Conservation (phyloP, 1,284 basidiomycete genomes). For the Puccinia coronata region DNA sequence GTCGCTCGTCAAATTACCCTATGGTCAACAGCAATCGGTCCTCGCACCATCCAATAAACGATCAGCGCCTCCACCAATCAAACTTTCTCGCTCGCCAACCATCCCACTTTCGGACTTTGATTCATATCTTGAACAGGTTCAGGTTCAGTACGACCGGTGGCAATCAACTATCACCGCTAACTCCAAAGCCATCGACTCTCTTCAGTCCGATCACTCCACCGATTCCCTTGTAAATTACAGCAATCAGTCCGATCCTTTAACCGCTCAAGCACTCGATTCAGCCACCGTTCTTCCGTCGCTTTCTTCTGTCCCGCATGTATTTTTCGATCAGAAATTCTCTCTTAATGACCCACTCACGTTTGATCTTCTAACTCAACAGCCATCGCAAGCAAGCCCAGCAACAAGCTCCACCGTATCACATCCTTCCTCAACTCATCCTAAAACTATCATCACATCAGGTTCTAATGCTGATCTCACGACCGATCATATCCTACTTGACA, state of each 20-base stretch:
- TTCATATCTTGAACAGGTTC: constrained; percentile 72
- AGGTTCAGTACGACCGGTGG: constrained; percentile 71
- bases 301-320: constrained; percentile 75
- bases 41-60: constrained; percentile 62
- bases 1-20: constrained; percentile 31
- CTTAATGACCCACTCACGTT: constrained; percentile 84
- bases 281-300: constrained; percentile 64
- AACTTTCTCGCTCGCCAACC: constrained; percentile 72
- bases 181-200: constrained; percentile 30
- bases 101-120: constrained; percentile 82
- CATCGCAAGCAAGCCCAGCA: constrained; percentile 50
- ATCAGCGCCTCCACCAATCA: constrained; percentile 70
- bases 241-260: constrained; percentile 42
- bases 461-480: constrained; percentile 58
- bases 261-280: constrained; percentile 32
- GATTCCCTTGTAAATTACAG: constrained; percentile 51
- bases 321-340: constrained; percentile 77
- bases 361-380: constrained; percentile 72
- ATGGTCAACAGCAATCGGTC: constrained; percentile 22
- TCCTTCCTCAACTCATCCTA: constrained; percentile 33
- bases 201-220: constrained; percentile 55
- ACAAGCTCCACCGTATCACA: constrained; percentile 54
- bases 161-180: constrained; percentile 22
- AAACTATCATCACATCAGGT: constrained; percentile 55
- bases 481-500: constrained; percentile 78